phyloP scores from a whole-genome alignment of 352 stramenopile species.

The Peronosclerospora sorghi region DNA sequence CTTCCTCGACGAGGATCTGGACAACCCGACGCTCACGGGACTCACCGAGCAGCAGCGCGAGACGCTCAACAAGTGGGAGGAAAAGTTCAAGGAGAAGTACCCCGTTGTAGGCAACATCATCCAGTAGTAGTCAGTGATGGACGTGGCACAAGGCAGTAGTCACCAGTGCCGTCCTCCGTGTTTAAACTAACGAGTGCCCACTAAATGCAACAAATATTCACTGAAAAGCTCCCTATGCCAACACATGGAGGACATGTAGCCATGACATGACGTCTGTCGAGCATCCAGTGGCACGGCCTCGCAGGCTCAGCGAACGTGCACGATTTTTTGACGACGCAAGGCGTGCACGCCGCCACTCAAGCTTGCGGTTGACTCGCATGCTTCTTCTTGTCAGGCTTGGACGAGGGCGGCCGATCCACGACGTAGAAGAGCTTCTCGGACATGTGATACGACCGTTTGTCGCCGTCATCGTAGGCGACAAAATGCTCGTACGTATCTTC shows the following conservation, averaged over 20 bases:
- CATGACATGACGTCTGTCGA: too few species aligned
- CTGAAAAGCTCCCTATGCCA: too few species aligned
- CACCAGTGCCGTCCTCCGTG: too few species aligned
- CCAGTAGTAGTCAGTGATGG: too few species aligned
- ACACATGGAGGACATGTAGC: too few species aligned
- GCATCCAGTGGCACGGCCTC: too few species aligned
- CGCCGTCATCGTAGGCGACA: slow-evolving; percentile 79
- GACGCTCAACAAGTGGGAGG: slow-evolving; percentile 93
- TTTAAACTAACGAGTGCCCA: too few species aligned
- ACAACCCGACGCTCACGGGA: slow-evolving; percentile 86
- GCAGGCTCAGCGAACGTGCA: too few species aligned
- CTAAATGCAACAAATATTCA: too few species aligned
- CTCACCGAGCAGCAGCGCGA: slow-evolving; percentile 89
- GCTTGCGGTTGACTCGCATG: slow-evolving; percentile 8
- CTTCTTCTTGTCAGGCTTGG: slow-evolving; percentile 22
- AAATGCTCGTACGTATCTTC: slow-evolving; percentile 73
- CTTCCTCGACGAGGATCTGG: slow-evolving; percentile 89
- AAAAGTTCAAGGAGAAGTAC: slow-evolving; percentile 93
- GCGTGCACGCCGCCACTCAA: slow-evolving; percentile 8
- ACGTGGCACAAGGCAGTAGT: too few species aligned
- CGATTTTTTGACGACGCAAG: too few species aligned
- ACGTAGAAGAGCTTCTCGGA: slow-evolving; percentile 84
- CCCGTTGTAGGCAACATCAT: slow-evolving; percentile 85
- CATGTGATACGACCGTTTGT: slow-evolving; percentile 83
- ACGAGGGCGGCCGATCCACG: slow-evolving; percentile 27